phyloP scores from a whole-genome alignment of 2,329 filamentous ascomycete genomes.

The Ascochyta clinopodiicola region DNA sequence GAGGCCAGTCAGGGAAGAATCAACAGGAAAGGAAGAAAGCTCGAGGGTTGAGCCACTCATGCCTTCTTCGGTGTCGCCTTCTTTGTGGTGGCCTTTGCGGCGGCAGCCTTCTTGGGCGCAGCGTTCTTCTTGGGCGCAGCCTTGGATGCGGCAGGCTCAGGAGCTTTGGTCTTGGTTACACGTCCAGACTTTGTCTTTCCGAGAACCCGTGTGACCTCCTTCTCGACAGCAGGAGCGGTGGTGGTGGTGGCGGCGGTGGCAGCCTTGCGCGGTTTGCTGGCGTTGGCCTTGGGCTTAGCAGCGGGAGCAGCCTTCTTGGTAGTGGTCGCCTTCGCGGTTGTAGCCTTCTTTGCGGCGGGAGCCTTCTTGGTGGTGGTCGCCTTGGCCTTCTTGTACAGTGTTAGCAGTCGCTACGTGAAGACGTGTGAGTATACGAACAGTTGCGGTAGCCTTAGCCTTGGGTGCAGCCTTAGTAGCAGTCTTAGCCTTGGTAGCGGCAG shows the following conservation, averaged over 20 bases:
- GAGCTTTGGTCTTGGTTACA: slow-evolving; percentile 72
- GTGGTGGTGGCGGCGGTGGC: slow-evolving; percentile 42
- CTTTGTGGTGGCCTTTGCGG: slow-evolving; percentile 55
- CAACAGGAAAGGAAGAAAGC: slow-evolving; percentile 30
- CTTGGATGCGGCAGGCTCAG: slow-evolving; percentile 41
- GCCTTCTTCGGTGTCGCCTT: slow-evolving; percentile 53
- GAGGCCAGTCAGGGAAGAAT: slow-evolving; percentile 34
- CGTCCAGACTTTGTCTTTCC: slow-evolving; percentile 87
- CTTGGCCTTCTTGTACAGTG: slow-evolving; percentile 33
- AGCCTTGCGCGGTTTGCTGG: slow-evolving; percentile 54
- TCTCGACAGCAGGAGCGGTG: slow-evolving; percentile 67
- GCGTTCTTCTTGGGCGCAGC: slow-evolving; percentile 45
- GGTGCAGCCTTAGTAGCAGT: slow-evolving; percentile 29
- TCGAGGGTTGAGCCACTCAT: slow-evolving; percentile 26
- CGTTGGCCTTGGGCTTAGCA: slow-evolving; percentile 53
- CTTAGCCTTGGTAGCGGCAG: slow-evolving; percentile 39
- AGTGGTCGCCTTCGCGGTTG: slow-evolving; percentile 51
- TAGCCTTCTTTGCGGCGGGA: slow-evolving; percentile 44
- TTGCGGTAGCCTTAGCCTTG: slow-evolving; percentile 34
- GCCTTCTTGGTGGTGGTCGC: slow-evolving; percentile 58
- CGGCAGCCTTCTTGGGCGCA: slow-evolving; percentile 46
- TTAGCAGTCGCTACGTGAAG: slow-evolving; percentile 20
- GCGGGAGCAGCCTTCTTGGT: slow-evolving; percentile 35
- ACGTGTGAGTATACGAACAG: slow-evolving; percentile 24
- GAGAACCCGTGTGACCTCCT: slow-evolving; percentile 70